Evolutionary conservation across 345 rosid genomes (phyloP).

Genomic region (Populus nigra): DNA sequence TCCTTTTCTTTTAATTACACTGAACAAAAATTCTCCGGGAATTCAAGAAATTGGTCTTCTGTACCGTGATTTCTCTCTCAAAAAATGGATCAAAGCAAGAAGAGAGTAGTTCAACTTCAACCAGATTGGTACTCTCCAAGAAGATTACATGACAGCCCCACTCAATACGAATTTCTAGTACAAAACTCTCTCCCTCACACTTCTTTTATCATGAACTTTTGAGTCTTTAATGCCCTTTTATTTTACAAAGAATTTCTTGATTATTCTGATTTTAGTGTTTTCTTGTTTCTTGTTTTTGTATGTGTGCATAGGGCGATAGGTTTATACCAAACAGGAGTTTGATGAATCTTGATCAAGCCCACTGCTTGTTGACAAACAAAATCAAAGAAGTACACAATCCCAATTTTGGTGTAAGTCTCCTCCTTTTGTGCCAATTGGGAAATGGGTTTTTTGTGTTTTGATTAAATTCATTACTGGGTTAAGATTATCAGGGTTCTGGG

Average conservation of each 20-base stretch:
- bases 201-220: background rate
- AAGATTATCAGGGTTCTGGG: background rate
- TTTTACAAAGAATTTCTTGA: background rate
- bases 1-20: background rate
- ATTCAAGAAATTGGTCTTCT: background rate
- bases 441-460: background rate
- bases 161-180: constrained; percentile 39
- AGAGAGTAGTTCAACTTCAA: constrained; percentile 14
- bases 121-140: constrained; percentile 50
- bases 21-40: background rate
- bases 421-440: background rate
- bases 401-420: constrained; percentile 27
- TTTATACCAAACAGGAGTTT: constrained; percentile 51
- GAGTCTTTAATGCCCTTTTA: background rate
- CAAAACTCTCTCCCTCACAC: background rate
- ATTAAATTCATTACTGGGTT: background rate
- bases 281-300: constrained; percentile 9
- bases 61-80: background rate
- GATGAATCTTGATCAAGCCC: constrained; percentile 65
- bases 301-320: constrained; percentile 41
- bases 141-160: constrained; percentile 38
- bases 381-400: constrained; percentile 15
- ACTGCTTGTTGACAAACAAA: constrained; percentile 38
- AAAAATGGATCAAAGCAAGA: constrained; percentile 31
- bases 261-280: background rate